A percentile compares a stretch with the other conserved stretches of the same genome.
Evolutionary conservation across 352 stramenopile genomes (phyloP).

Genomic region (Blastocystis sp.): DNA sequence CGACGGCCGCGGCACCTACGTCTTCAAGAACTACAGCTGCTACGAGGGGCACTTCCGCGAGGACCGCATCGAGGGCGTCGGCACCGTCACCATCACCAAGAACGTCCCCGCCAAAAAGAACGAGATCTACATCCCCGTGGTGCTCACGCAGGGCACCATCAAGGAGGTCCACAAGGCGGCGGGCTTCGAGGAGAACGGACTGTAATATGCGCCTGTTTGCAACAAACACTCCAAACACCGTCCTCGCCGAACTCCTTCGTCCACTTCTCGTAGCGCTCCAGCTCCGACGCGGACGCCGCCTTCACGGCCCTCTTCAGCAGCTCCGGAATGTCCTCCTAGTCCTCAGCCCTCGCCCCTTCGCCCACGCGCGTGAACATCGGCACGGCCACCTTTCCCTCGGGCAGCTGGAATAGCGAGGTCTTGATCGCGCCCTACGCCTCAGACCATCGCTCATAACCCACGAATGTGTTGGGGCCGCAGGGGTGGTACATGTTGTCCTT

Average conservation of each 20-base stretch:
- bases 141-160: constrained; percentile 45
- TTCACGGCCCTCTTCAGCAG: constrained; percentile 88
- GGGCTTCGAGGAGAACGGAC: constrained; percentile 60
- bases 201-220: neutral
- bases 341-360: neutral
- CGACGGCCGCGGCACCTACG: constrained; percentile 35
- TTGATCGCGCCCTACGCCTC: constrained; percentile 73
- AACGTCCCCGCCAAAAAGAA: constrained; percentile 17
- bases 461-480: neutral
- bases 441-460: constrained; percentile 3
- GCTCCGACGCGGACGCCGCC: constrained; percentile 91
- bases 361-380: constrained; percentile 75
- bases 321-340: constrained; percentile 88
- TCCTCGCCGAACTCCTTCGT: constrained; percentile 98
- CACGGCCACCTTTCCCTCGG: constrained; percentile 77
- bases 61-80: constrained; percentile 52
- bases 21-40: constrained; percentile 45
- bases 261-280: constrained; percentile 95
- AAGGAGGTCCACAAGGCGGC: constrained; percentile 62
- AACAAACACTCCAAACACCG: constrained; percentile 73
- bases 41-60: constrained; percentile 62
- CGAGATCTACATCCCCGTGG: constrained; percentile 43
- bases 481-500: constrained; percentile 50
- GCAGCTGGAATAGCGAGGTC: constrained; percentile 80
- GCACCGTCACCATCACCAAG: constrained; percentile 14